Conservation (phyloP, 306 rosid genomes). For the Adenanthera pavonina region DNA sequence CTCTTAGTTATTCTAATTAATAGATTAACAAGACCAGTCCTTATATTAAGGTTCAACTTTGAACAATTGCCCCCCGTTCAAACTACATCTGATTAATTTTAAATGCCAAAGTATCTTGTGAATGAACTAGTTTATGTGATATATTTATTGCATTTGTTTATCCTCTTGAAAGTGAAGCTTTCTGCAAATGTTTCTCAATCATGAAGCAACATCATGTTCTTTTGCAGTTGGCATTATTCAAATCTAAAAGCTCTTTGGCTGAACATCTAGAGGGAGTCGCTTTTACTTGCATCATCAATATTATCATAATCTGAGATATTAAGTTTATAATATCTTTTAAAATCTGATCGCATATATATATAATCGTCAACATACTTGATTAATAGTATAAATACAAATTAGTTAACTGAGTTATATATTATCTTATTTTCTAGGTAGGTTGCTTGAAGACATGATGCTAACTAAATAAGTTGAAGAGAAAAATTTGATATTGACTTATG, state of each 20-base stretch:
- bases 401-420: not conserved
- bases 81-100: constrained; percentile 65
- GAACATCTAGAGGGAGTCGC: constrained; percentile 44
- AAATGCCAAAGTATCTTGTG: constrained; percentile 42
- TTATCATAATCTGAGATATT: constrained; percentile 19
- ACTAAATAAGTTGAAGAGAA: not conserved
- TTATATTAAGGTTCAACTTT: constrained; percentile 73
- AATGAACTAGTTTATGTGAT: constrained; percentile 34
- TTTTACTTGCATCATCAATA: constrained; percentile 47
- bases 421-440: constrained; percentile 13
- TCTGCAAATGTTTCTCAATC: constrained; percentile 60
- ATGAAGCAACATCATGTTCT: constrained; percentile 61
- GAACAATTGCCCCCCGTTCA: constrained; percentile 91
- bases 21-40: constrained; percentile 49
- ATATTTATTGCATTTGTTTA: constrained; percentile 23
- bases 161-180: constrained; percentile 56
- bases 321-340: constrained; percentile 32
- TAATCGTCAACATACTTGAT: constrained; percentile 13
- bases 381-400: constrained; percentile 3
- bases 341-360: constrained; percentile 10
- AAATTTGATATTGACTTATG: not conserved
- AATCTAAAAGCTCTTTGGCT: constrained; percentile 40
- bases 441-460: constrained; percentile 11
- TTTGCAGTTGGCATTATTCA: constrained; percentile 41
- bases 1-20: constrained; percentile 35